Evolutionary conservation across 2,329 filamentous ascomycete species (phyloP).

Genomic region (Aspergillus sp.): DNA sequence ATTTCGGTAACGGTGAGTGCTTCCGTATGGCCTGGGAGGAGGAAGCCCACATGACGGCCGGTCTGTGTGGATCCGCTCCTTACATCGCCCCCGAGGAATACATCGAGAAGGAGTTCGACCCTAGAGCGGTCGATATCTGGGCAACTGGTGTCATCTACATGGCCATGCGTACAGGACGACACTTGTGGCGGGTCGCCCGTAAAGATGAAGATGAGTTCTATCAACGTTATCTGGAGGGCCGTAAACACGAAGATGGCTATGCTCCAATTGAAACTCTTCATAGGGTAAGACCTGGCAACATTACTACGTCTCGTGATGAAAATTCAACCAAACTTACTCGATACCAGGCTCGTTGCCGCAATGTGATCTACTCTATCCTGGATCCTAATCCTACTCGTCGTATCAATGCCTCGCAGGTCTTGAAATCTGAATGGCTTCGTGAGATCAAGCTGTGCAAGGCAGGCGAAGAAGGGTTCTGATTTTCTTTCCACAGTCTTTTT

Average conservation of each 20-base stretch:
- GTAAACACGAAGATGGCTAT: conserved; percentile 91
- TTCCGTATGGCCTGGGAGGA: conserved; percentile 99
- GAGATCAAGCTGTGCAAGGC: conserved; percentile 97
- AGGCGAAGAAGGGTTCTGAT: conserved; percentile 82
- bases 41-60: conserved; percentile 95
- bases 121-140: conserved; percentile 96
- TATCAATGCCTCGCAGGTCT: conserved; percentile 90
- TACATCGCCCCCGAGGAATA: conserved; percentile 99
- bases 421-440: conserved; percentile 97
- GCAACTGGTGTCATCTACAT: conserved; percentile 99
- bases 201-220: conserved; percentile 98
- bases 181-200: conserved; percentile 94
- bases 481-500: conserved; percentile 1
- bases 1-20: conserved; percentile 97
- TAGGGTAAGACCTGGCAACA: conserved; percentile 58
- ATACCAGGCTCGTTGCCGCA: conserved; percentile 80
- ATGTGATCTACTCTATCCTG: conserved; percentile 97
- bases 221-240: conserved; percentile 83
- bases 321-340: conserved; percentile 11
- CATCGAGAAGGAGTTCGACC: conserved; percentile 89
- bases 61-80: conserved; percentile 89
- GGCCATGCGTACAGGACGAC: conserved; percentile 95
- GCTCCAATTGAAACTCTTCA: conserved; percentile 92
- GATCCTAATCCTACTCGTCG: conserved; percentile 89
- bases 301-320: background rate